A percentile compares a stretch with the other conserved stretches of the same genome.
These are phyloP conservation scores for Globisporangium orthogonon DNA, from an alignment of 352 stramenopile species.

Conservation along the genomic window DNA sequence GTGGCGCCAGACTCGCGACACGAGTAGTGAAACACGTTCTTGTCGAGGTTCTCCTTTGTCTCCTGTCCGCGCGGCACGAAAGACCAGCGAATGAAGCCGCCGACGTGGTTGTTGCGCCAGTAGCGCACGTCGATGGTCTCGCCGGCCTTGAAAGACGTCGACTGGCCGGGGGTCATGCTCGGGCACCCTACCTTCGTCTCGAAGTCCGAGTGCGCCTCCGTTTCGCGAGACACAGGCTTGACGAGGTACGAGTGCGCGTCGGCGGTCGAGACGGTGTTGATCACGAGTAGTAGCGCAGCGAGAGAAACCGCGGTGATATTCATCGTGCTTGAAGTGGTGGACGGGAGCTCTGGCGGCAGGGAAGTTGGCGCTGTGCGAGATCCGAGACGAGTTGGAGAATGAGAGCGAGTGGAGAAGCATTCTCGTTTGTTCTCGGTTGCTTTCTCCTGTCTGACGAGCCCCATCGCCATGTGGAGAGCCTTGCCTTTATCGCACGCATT, in stretches of 20 bases:
- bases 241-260: constrained; percentile 37
- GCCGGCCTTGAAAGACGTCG: constrained; percentile 30
- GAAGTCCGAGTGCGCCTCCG: constrained; percentile 22
- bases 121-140: constrained; percentile 46
- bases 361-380: not conserved
- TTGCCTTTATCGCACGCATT: not conserved
- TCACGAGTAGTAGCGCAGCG: not conserved
- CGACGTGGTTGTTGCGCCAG: constrained; percentile 49
- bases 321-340: not conserved
- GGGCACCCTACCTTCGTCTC: constrained; percentile 27
- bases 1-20: constrained; percentile 38
- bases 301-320: constrained; percentile 3
- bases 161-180: constrained; percentile 17
- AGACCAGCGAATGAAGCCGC: constrained; percentile 50
- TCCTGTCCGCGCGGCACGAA: constrained; percentile 24
- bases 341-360: not conserved
- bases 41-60: constrained; percentile 25
- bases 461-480: not conserved
- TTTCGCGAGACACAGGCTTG: constrained; percentile 36
- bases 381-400: not conserved
- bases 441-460: not conserved
- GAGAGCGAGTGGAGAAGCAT: not conserved
- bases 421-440: not conserved
- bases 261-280: not conserved
- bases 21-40: constrained; percentile 38